phyloP scores from a whole-genome alignment of 164 flowering plant species.

The Vitis rupestris region DNA sequence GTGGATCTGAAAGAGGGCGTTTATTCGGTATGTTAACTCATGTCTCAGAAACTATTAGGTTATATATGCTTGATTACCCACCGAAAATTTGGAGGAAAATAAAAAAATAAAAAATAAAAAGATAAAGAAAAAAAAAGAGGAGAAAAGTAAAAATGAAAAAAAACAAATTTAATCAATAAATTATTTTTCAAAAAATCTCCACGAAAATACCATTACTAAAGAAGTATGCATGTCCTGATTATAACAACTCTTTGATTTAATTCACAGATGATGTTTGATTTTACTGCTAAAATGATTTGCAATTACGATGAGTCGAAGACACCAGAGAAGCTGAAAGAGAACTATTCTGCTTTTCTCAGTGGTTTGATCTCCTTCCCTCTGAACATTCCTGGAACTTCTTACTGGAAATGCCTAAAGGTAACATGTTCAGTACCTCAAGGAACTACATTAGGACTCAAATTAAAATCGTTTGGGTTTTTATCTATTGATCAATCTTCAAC shows the following conservation, averaged over 20 bases:
- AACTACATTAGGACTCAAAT: too few species aligned
- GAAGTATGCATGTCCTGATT: too few species aligned
- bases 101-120: too few species aligned
- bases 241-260: background rate
- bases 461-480: too few species aligned
- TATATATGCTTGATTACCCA: too few species aligned
- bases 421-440: background rate
- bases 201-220: too few species aligned
- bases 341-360: conserved; percentile 55
- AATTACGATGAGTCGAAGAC: conserved; percentile 53
- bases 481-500: too few species aligned
- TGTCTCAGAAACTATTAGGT: background rate
- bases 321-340: conserved; percentile 53
- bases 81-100: too few species aligned
- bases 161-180: too few species aligned
- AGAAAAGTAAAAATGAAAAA: too few species aligned
- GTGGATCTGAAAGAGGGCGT: conserved; percentile 61
- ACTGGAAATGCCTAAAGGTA: conserved; percentile 66
- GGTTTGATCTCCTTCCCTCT: conserved; percentile 79
- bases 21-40: conserved; percentile 37
- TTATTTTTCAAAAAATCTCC: too few species aligned
- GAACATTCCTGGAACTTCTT: conserved; percentile 72
- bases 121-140: too few species aligned
- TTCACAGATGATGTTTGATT: conserved; percentile 67
- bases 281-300: conserved; percentile 58